Conservation (phyloP, 164 flowering plant species). For the Paratinospora sagittata region DNA sequence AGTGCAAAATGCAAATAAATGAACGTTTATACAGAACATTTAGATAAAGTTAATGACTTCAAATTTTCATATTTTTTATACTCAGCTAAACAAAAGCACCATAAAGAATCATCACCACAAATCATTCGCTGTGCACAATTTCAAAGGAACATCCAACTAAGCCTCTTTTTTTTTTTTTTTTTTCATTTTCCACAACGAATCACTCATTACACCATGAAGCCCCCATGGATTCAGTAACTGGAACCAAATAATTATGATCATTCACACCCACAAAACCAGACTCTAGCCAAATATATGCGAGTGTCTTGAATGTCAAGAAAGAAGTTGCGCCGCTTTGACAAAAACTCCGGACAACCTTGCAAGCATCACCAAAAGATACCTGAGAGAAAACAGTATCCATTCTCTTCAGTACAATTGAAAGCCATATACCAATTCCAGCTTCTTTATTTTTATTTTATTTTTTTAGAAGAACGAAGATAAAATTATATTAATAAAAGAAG, state of each 20-base stretch:
- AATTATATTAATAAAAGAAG: no score
- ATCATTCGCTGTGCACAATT: slow-evolving; percentile 7
- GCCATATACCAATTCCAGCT: no score
- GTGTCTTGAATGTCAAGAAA: not conserved
- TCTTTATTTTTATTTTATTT: no score
- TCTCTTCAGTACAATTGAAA: not conserved
- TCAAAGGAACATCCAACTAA: slow-evolving; percentile 1
- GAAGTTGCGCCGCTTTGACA: slow-evolving; percentile 14
- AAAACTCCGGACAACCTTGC: slow-evolving; percentile 14
- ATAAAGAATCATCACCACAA: slow-evolving; percentile 13
- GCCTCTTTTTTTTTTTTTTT: not conserved
- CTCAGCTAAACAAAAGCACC: not conserved
- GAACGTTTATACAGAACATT: slow-evolving; percentile 1
- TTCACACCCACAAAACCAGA: slow-evolving; percentile 3
- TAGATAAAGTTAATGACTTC: not conserved
- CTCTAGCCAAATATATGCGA: not conserved
- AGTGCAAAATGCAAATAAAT: not conserved
- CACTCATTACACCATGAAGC: not conserved
- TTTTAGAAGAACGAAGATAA: no score
- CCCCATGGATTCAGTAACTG: not conserved
- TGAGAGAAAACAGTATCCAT: slow-evolving; percentile 7
- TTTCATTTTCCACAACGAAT: not conserved
- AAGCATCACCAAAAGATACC: not conserved
- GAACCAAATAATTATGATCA: not conserved
- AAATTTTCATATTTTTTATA: not conserved